Evolutionary conservation across 202 grass and related monocot species (phyloP).

Genomic region (Zizania palustris): DNA sequence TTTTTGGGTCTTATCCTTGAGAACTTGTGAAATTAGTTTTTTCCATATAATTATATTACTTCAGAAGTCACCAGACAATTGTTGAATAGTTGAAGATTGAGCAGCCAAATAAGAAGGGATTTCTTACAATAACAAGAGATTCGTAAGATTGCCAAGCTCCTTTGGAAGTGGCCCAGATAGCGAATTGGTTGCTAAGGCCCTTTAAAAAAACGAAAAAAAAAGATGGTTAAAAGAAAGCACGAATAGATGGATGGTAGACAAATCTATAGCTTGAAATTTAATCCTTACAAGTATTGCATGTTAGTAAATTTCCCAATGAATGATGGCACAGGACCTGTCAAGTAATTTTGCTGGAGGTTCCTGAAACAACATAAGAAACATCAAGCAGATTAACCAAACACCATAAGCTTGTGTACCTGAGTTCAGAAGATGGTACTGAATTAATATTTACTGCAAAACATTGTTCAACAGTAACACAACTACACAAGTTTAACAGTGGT

Average conservation of each 20-base stretch:
- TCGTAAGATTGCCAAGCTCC: not conserved
- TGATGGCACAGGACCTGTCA: not conserved
- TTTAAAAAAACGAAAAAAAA: not conserved
- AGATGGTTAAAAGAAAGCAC: not conserved
- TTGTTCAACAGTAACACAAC: not conserved
- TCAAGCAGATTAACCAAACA: not conserved
- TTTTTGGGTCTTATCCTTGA: not conserved
- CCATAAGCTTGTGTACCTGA: not conserved
- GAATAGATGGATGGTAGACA: not conserved
- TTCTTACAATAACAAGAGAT: not conserved
- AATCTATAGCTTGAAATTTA: not conserved
- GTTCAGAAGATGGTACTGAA: not conserved
- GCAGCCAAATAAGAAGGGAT: not conserved
- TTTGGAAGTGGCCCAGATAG: not conserved
- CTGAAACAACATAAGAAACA: conserved; percentile 38
- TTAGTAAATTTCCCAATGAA: not conserved
- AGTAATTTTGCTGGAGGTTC: conserved; percentile 29
- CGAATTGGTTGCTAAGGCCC: not conserved
- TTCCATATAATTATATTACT: no score
- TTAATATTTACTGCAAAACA: not conserved
- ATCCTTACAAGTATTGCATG: not conserved
- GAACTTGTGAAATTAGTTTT: not conserved
- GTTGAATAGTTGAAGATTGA: not conserved
- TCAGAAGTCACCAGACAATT: no score
- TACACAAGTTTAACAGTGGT: no score